These are phyloP conservation scores for Pontederia crassipes DNA, from an alignment of 176 grass and related monocot species.

Conservation along the genomic window DNA sequence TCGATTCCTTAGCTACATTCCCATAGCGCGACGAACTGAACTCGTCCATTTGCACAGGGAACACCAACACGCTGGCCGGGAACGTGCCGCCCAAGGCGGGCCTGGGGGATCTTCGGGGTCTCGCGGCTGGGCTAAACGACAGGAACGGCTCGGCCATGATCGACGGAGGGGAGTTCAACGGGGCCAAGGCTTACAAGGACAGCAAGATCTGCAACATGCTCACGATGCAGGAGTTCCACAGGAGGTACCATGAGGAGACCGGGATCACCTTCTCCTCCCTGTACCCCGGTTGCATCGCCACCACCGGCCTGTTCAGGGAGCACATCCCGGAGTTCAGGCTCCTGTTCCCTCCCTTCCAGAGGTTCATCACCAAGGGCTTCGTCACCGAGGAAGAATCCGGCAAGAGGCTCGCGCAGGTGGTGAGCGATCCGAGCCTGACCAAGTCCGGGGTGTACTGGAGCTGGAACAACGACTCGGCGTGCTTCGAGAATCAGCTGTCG, in stretches of 20 bases:
- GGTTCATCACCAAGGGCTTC: constrained; percentile 72
- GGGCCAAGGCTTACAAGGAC: constrained; percentile 97
- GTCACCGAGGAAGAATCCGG: constrained; percentile 76
- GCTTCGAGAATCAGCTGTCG: constrained; percentile 81
- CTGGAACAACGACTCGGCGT: constrained; percentile 95
- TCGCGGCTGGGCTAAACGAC: constrained; percentile 34
- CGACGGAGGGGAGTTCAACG: constrained; percentile 68
- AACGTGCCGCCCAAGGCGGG: constrained; percentile 80
- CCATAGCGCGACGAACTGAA: too few relatives aligned
- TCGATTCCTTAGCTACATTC: too few relatives aligned
- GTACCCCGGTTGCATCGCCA: constrained; percentile 81
- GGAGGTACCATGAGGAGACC: constrained; percentile 69
- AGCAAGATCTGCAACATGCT: constrained; percentile 99
- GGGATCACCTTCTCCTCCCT: constrained; percentile 80
- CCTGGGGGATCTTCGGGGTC: constrained; percentile 60
- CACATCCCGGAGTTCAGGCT: constrained; percentile 67
- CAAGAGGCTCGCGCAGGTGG: constrained; percentile 79
- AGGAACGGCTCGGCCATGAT: constrained; percentile 62
- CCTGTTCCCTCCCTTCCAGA: constrained; percentile 79
- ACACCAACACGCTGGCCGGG: constrained; percentile 77
- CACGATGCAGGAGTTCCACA: constrained; percentile 92
- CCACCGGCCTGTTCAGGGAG: constrained; percentile 68
- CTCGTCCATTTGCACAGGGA: constrained; percentile 16
- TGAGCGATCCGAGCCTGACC: constrained; percentile 66
- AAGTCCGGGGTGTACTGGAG: constrained; percentile 98